Evolutionary conservation across 73 alveolate species (phyloP).

Genomic region (Tetrahymena thermophila): DNA sequence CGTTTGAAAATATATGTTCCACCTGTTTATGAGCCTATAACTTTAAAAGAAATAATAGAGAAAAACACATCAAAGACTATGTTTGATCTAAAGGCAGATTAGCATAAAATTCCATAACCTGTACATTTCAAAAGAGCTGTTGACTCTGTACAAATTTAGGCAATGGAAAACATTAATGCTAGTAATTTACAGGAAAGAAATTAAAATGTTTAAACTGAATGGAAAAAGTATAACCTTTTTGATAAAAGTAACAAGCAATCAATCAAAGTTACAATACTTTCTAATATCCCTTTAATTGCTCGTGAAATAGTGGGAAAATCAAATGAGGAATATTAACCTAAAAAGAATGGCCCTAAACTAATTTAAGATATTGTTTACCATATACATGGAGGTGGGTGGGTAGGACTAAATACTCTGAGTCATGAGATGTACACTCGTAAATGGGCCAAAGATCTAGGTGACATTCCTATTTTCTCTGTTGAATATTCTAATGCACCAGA

Average conservation of each 20-base stretch:
- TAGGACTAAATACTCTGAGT: neutral
- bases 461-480: slow-evolving; percentile 52
- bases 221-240: neutral
- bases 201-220: neutral
- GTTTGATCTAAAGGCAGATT: neutral
- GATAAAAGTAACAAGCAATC: neutral
- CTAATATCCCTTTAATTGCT: neutral
- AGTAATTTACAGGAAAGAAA: neutral
- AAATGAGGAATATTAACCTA: neutral
- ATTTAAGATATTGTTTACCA: neutral
- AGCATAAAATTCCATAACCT: neutral
- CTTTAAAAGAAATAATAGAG: neutral
- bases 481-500: slow-evolving; percentile 90
- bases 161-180: neutral
- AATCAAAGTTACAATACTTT: neutral
- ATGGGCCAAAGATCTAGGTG: slow-evolving; percentile 36
- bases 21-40: neutral
- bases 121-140: neutral
- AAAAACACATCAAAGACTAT: neutral
- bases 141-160: neutral
- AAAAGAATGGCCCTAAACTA: neutral
- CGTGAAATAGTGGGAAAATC: neutral
- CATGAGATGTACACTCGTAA: neutral
- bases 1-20: neutral
- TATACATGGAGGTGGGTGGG: neutral